Base-by-base conservation (phyloP, 1,139 yeast species). In the Hansenula lynferdii region DNA sequence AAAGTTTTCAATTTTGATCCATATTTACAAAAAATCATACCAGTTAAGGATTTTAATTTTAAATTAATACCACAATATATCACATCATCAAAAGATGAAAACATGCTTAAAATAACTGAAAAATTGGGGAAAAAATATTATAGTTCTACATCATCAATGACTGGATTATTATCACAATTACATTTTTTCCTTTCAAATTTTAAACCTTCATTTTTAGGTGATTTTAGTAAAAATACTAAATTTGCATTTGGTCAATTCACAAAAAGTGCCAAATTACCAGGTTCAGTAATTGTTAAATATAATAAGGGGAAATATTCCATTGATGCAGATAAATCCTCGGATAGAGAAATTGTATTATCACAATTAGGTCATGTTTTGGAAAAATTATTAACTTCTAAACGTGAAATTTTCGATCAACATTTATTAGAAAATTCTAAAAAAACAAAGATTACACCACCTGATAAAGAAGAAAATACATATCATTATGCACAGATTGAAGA, bases 71-170 rank as follows among this genome's bases (percentile, higher is more conserved):
- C 77, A 2, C 57, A 64, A 4, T 89, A 81, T 52, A 73, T 79
- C 6, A 74, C 87, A 0, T 82, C 95, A 0, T 76, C 86, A 3
- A 75, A 77, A 51, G 96, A 89, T 60, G 47, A 57, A 10, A 57
- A 55, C 1, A 63, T 90, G 37, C 55, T 75, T 1, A 44, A 63
- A 9, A 59, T 83, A 14, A 80, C 95, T 0, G 50, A 49, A 10
- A 45, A 58, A 7, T 42, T 62, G 19, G 54, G 61, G 15, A 62
- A 67, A 20, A 69, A 66, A 41, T 90, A 71, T 56, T 77, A 76
- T 44, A 85, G 95, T 2, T 87, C 97, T 0, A 89, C 97, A 0
- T 85, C 95, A 18, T 84, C 96, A 3, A 73, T 92, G 84, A 89
- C 97, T 0, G 70, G 81, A 0, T 64, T 82, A 1, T 67, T 92